These are phyloP conservation scores for Rhodosporidiobolus sp. DNA, from an alignment of 768 basidiomycete genomes.

Conservation along the genomic window DNA sequence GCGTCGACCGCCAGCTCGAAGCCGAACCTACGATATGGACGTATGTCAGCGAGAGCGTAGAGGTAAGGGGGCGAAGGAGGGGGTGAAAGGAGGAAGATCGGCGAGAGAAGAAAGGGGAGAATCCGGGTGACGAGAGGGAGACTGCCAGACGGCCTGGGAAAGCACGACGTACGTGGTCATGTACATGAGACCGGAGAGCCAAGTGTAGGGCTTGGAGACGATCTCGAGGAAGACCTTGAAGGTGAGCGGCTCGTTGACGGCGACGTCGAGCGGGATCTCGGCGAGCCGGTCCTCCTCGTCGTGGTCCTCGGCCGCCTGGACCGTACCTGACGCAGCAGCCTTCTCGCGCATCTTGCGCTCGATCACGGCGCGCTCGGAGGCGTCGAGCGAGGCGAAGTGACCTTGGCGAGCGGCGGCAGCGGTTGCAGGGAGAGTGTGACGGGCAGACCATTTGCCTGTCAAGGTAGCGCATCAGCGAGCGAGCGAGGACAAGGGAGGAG, in stretches of 20 bases:
- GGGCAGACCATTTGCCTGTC: conserved; percentile 54
- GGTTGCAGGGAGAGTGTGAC: conserved; percentile 52
- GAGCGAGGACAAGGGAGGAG: background rate
- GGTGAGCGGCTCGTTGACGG: conserved; percentile 56
- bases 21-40: conserved; percentile 8
- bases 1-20: conserved; percentile 59
- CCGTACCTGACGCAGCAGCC: conserved; percentile 35
- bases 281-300: conserved; percentile 38
- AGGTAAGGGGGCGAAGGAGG: no score
- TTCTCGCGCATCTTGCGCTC: conserved; percentile 46
- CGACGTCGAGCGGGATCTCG: conserved; percentile 50
- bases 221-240: conserved; percentile 47
- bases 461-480: background rate
- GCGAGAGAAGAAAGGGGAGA: background rate
- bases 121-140: no score
- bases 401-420: conserved; percentile 39
- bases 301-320: conserved; percentile 36
- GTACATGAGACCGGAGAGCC: conserved; percentile 60
- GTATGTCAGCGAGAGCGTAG: background rate
- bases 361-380: conserved; percentile 36
- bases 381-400: conserved; percentile 43
- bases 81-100: no score
- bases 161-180: conserved; percentile 56
- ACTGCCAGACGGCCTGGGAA: conserved; percentile 32
- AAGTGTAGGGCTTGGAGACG: conserved; percentile 54